A percentile compares a stretch with the other conserved stretches of the same genome.
Conservation (phyloP, 73 alveolate genomes). For the Tetrahymena thermophila region DNA sequence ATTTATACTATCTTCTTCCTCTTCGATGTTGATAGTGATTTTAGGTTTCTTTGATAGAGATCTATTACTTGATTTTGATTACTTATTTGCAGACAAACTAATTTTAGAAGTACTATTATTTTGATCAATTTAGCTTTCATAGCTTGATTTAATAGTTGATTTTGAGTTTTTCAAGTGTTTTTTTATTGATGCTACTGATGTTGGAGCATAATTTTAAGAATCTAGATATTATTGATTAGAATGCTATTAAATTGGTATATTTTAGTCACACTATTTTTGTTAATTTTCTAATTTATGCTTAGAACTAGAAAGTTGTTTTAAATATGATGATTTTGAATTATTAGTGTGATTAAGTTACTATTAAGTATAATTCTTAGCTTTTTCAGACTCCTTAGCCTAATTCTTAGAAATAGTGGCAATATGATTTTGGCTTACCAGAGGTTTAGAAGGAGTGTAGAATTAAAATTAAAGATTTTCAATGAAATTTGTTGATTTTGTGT, state of each 20-base stretch:
- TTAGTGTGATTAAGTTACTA: background rate
- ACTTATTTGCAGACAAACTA: background rate
- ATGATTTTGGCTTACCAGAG: background rate
- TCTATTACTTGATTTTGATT: background rate
- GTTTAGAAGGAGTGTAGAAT: background rate
- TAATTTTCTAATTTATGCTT: background rate
- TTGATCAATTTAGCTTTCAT: background rate
- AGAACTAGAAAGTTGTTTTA: background rate
- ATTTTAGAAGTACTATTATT: background rate
- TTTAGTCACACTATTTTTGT: background rate
- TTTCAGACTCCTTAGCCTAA: background rate
- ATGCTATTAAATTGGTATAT: background rate
- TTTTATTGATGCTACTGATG: background rate
- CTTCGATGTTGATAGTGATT: background rate
- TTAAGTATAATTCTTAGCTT: background rate
- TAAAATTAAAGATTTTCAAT: background rate
- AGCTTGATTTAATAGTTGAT: background rate
- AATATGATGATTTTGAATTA: background rate
- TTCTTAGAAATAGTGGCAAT: background rate
- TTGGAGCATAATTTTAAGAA: background rate
- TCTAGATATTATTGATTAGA: background rate
- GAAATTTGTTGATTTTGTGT: background rate
- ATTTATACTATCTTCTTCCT: background rate
- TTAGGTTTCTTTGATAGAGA: background rate
- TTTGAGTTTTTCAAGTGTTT: background rate